phyloP scores from a whole-genome alignment of 2,329 filamentous ascomycete genomes.

The Ophiostoma triangulosporum region DNA sequence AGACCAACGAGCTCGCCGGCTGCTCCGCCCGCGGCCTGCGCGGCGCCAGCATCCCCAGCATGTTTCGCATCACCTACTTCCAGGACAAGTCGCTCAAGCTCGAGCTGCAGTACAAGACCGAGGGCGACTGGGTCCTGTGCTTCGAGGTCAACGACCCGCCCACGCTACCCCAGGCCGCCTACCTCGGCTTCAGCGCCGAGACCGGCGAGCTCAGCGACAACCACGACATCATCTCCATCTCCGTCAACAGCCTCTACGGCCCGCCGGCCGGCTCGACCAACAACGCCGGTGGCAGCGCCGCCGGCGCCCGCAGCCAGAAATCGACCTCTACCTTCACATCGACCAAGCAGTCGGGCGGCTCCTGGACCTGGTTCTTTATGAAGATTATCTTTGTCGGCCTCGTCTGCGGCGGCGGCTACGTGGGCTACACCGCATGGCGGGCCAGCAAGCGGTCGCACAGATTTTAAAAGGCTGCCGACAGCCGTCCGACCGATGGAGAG shows the following conservation, averaged over 20 bases:
- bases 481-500: too few relatives aligned
- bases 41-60: constrained; percentile 65
- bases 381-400: constrained; percentile 70
- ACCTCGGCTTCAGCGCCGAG: constrained; percentile 71
- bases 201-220: constrained; percentile 95
- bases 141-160: constrained; percentile 62
- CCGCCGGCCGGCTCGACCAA: constrained; percentile 29
- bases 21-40: constrained; percentile 91
- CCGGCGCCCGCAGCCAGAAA: constrained; percentile 19
- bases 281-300: constrained; percentile 23
- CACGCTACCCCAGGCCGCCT: constrained; percentile 64
- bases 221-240: constrained; percentile 85
- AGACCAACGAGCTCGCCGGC: constrained; percentile 80
- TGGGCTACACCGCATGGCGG: constrained; percentile 75
- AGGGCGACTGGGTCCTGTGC: constrained; percentile 79
- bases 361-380: constrained; percentile 54
- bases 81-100: constrained; percentile 85
- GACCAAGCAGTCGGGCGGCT: constrained; percentile 33
- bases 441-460: constrained; percentile 47
- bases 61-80: constrained; percentile 85
- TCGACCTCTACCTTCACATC: constrained; percentile 23
- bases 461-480: too few relatives aligned
- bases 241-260: constrained; percentile 79
- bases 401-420: constrained; percentile 60
- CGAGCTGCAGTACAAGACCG: constrained; percentile 86